A percentile compares a stretch with the other conserved stretches of the same genome.
These are phyloP conservation scores for Flaveria trinervia DNA, from an alignment of 129 eudicot genomes.

Conservation along the genomic window DNA sequence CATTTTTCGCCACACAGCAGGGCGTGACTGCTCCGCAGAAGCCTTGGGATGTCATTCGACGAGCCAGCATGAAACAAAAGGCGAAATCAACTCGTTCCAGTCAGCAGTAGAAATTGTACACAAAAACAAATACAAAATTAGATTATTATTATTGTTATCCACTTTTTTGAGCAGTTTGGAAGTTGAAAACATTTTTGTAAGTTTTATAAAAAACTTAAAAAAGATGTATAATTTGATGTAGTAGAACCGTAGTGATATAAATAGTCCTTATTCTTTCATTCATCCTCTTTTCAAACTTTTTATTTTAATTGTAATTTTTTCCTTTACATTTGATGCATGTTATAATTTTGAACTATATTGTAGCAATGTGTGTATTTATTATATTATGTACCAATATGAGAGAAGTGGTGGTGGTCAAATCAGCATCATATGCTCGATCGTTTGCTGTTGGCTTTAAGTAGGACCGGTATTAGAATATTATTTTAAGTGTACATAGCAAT, in stretches of 20 bases:
- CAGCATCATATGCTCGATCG: background rate
- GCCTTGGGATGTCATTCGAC: conserved; percentile 93
- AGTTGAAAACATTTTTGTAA: conserved; percentile 34
- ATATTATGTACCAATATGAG: too few species aligned
- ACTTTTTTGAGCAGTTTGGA: conserved; percentile 22
- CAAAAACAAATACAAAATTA: conserved; percentile 19
- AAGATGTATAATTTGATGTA: conserved; percentile 34
- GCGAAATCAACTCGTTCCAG: conserved; percentile 47
- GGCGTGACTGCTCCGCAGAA: conserved; percentile 87
- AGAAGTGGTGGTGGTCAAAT: background rate
- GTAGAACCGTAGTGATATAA: conserved; percentile 34
- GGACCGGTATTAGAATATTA: background rate
- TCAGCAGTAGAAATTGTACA: conserved; percentile 39
- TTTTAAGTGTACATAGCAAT: background rate
- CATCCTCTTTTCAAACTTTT: background rate
- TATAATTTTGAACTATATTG: background rate
- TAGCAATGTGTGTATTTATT: background rate
- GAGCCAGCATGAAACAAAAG: conserved; percentile 80
- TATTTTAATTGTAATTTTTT: too few species aligned
- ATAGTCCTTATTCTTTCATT: conserved; percentile 37
- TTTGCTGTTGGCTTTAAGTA: background rate
- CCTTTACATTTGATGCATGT: background rate
- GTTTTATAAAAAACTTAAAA: background rate
- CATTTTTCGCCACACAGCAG: conserved; percentile 90
- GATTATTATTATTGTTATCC: conserved; percentile 21